phyloP scores from a whole-genome alignment of 108 stramenopile genomes.

The Chaetoceros muelleri region DNA sequence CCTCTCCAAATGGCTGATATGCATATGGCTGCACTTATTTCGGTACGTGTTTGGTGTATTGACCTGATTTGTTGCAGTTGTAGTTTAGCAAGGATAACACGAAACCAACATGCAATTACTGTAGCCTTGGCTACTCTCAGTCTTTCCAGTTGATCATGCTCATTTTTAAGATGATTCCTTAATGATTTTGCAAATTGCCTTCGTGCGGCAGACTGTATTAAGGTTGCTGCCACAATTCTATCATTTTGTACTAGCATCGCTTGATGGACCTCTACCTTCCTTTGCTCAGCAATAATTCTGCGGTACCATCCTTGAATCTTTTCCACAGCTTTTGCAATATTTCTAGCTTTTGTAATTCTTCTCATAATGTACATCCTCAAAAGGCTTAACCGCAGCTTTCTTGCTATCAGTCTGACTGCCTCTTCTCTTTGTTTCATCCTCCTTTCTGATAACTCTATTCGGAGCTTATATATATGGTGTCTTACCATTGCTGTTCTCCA shows the following conservation, averaged over 20 bases:
- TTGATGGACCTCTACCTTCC: background rate
- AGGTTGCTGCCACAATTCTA: background rate
- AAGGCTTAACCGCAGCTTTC: too few species aligned
- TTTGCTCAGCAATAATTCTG: background rate
- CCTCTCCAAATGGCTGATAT: slow-evolving; percentile 13
- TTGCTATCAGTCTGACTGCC: too few species aligned
- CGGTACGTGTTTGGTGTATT: background rate
- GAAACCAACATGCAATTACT: background rate
- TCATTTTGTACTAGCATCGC: background rate
- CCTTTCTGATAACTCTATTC: too few species aligned
- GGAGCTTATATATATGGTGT: too few species aligned
- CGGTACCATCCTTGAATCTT: background rate
- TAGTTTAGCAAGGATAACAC: background rate
- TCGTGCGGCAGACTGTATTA: background rate
- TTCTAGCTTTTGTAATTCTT: background rate
- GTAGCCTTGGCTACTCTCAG: background rate
- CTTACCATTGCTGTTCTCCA: too few species aligned
- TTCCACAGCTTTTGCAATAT: background rate
- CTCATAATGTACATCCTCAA: background rate
- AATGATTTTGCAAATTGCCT: background rate
- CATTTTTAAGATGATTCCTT: background rate
- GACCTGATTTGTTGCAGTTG: background rate
- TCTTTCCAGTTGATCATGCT: background rate
- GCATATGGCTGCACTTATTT: slow-evolving; percentile 1
- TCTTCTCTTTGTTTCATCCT: too few species aligned